Base-by-base conservation (phyloP, 148 eudicot genomes). In the Silene uniflora region DNA sequence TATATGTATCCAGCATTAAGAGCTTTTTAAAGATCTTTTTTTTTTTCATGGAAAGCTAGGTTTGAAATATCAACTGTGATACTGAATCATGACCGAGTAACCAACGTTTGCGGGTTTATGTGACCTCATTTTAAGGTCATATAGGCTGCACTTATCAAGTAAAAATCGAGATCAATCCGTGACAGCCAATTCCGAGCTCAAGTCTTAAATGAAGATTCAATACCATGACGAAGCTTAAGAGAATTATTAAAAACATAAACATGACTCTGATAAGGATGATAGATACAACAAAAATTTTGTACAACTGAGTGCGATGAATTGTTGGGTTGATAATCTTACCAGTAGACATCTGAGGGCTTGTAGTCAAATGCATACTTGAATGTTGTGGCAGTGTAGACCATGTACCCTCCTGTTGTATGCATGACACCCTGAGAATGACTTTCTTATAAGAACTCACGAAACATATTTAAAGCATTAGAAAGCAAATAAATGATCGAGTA, bases 381-480 rank as follows among this genome's bases (percentile, higher is more conserved):
- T 68, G 99, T 96, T 77, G 97, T 88, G 49, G 99, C 99, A 49
- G 98, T 87, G 85, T 91, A 96, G 77, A 96, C 81, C 99, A 96
- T 96, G 87, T 96, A 96, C 74, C 99, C 99, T 69, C 99, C 99
- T 71, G 99, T 96, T 76, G 99, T 96, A 81, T 96, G 99, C 79
- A 96, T 58, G 76, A 96, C 99, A 74, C 99, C 99, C 99, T 92
- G 68, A 71, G 46, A 77, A 77, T 25, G 7, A 59, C 61, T 35
- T 29, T 8, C 18, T 59, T 23, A 14, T 52, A 35, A 79, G 61
- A 44, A 18, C 19, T 23, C 7, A 6, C 11, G 67, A 23, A 63
- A 25, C 10, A 65, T 29, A 66, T 52, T 21, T 14, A 32, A 66
- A 32, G 2, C 13, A 29, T 2, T 21, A 46, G 19, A 0, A 65